These are phyloP conservation scores for Hericium alpestre DNA, from an alignment of 768 basidiomycete genomes.

Conservation along the genomic window DNA sequence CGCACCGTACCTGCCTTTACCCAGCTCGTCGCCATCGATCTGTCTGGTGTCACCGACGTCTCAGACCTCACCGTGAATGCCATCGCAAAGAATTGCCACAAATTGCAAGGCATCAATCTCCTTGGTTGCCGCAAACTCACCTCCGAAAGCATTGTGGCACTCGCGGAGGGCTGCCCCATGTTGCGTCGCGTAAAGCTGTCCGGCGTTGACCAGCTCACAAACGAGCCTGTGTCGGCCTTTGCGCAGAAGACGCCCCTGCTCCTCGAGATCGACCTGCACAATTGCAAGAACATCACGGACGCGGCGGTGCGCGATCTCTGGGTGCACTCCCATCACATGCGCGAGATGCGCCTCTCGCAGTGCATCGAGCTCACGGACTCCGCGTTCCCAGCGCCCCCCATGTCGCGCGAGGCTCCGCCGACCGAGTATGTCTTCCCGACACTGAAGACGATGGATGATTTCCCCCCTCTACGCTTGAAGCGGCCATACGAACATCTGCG, in stretches of 20 bases:
- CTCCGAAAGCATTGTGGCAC: conserved; percentile 63
- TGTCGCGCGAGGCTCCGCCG: conserved; percentile 31
- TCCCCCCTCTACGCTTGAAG: conserved; percentile 58
- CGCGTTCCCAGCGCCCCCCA: conserved; percentile 71
- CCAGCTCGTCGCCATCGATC: conserved; percentile 79
- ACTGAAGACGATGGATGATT: conserved; percentile 15
- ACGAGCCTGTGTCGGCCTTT: conserved; percentile 63
- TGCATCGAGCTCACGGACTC: conserved; percentile 71
- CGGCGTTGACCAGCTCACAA: conserved; percentile 65
- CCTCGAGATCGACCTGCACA: conserved; percentile 88
- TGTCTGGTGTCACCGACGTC: conserved; percentile 60
- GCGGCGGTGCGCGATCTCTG: conserved; percentile 74
- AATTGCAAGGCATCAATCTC: conserved; percentile 87
- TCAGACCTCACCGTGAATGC: conserved; percentile 63
- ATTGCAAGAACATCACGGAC: conserved; percentile 72
- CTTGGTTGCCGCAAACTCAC: conserved; percentile 74
- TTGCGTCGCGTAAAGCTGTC: conserved; percentile 87
- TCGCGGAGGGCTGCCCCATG: conserved; percentile 64
- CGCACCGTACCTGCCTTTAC: conserved; percentile 58
- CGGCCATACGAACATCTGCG: conserved; percentile 75
- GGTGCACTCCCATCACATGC: conserved; percentile 69
- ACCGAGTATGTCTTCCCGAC: conserved; percentile 25
- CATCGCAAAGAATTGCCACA: conserved; percentile 58
- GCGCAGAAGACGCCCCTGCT: conserved; percentile 74
- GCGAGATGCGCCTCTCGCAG: conserved; percentile 81